Evolutionary conservation across 805 yeast genomes (phyloP).

Genomic region (Barnettozyma pratensis): DNA sequence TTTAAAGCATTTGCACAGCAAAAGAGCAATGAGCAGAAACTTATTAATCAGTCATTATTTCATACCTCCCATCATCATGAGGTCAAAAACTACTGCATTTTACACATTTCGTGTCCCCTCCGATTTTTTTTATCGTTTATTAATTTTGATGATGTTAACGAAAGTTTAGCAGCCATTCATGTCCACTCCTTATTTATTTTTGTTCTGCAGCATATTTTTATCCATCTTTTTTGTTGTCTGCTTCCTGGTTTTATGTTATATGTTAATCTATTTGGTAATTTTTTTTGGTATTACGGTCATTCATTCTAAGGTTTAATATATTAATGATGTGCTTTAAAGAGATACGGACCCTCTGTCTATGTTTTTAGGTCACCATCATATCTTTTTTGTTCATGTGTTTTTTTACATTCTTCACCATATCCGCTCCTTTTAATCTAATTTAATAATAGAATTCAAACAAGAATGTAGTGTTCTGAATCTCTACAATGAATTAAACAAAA

Average conservation of each 20-base stretch:
- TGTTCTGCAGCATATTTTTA: not conserved
- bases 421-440: not conserved
- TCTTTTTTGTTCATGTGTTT: not conserved
- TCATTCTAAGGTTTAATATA: conserved; percentile 10
- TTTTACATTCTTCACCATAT: not conserved
- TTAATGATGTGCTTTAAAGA: not conserved
- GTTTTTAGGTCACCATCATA: not conserved
- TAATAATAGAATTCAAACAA: not conserved
- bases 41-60: too few relatives aligned
- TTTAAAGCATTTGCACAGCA: conserved; percentile 4
- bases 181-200: conserved; percentile 5
- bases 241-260: not conserved
- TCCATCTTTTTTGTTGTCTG: not conserved
- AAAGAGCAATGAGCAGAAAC: too few relatives aligned
- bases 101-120: not conserved
- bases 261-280: conserved; percentile 6
- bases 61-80: too few relatives aligned
- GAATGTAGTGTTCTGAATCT: too few relatives aligned
- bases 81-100: too few relatives aligned
- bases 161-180: not conserved
- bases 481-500: not conserved
- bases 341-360: not conserved
- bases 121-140: not conserved
- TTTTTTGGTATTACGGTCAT: conserved; percentile 13
- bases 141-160: not conserved